Evolutionary conservation across 2,329 filamentous ascomycete species (phyloP), one percentile per base, ranked within the genome.

Genomic region (Fusarium buxicola): DNA sequence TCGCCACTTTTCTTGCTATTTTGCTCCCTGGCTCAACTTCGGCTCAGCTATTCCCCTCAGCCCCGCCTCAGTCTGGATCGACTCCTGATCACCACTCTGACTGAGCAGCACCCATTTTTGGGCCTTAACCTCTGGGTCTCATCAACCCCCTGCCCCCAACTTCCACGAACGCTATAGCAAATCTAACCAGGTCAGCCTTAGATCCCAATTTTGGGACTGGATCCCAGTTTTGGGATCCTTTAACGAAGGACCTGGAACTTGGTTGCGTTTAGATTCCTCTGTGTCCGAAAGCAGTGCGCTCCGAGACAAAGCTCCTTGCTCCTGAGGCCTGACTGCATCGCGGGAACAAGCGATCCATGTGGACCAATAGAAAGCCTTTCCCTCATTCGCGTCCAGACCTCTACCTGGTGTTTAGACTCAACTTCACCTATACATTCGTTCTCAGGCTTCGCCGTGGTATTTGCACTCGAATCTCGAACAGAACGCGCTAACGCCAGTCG

Each of bases 51-150:
- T 48, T 48, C 45, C 15, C 25, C 9, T 48, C 32, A 48, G 45
- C 46, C 11, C 45, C 27, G 4, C 11, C 28, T 31, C 24, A 44
- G 40, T 12, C 40, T 8, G 13, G 24, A 21, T 39, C 24, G 39
- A 34, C 34, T 40, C n/a, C 8, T 24, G 9, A 34, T 40, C 35
- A n/a, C 34, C 46, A 21, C 16, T 49, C 8, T 40, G 25, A 35
- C 35, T 40, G 35, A 49, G 46, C 36, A 12, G 46, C 13, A 40
- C 46, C 46, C 46, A 49, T 39, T 49, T 39, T 34, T 49, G 24
- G 46, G 32, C 12, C 35, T 40, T 15, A 49, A 39, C 16, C 46
- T 39, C 46, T 30, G 24, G 25, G 32, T 49, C 46, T 39, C 12
- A 16, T 4, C 11, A 39, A 12, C 34, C n/a, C n/a, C n/a, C n/a